A percentile compares a stretch with the other conserved stretches of the same genome.
Evolutionary conservation across 495 filamentous ascomycete species (phyloP).

Genomic region (Penicillium malachiteum): DNA sequence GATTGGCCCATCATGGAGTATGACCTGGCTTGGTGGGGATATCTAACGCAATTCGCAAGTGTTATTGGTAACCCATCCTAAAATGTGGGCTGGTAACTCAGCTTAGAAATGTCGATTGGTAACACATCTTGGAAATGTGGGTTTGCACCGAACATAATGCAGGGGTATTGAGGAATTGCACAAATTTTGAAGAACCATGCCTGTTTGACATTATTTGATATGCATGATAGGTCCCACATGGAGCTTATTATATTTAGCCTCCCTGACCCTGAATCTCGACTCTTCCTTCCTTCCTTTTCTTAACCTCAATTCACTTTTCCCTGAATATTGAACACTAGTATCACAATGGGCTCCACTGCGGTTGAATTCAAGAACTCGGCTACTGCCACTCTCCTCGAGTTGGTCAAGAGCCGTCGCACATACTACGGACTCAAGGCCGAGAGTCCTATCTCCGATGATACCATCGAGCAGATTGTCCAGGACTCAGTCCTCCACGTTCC

Average conservation of each 20-base stretch:
- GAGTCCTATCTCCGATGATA: conserved; percentile 43
- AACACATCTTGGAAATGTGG: neutral
- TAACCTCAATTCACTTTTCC: neutral
- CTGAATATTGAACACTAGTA: neutral
- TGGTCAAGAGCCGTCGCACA: conserved; percentile 44
- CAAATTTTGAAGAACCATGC: no score
- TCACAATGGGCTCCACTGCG: conserved; percentile 32
- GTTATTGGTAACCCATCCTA: neutral
- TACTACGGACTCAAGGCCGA: conserved; percentile 46
- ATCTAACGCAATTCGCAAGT: neutral
- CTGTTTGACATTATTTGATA: no score
- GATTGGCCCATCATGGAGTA: neutral
- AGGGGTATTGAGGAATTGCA: no score
- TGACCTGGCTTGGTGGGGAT: neutral
- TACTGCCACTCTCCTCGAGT: conserved; percentile 39
- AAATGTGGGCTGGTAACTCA: no score
- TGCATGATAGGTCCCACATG: no score
- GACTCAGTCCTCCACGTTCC: conserved; percentile 47
- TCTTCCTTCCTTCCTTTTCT: neutral
- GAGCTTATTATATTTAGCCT: neutral
- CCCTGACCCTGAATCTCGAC: neutral
- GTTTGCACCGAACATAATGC: no score
- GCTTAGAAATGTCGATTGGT: no score
- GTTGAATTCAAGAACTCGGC: conserved; percentile 40
- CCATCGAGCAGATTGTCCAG: conserved; percentile 40